phyloP scores from a whole-genome alignment of 2,329 filamentous ascomycete genomes.

The Metarhizium brunneum region DNA sequence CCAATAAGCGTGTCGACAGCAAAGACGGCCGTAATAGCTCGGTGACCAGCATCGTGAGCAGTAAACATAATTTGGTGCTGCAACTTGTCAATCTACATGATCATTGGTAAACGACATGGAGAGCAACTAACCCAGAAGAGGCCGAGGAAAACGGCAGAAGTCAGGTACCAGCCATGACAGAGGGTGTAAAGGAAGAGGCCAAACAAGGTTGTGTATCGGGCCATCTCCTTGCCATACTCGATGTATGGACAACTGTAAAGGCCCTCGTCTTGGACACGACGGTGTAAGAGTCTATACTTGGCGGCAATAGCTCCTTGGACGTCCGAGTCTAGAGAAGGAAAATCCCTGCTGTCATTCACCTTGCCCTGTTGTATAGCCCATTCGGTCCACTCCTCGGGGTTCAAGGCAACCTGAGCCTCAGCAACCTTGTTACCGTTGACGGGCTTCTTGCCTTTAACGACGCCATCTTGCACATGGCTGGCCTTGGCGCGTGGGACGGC shows the following conservation, averaged over 20 bases:
- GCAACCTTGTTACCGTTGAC: not conserved
- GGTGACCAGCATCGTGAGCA: slow-evolving; percentile 56
- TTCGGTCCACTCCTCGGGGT: slow-evolving; percentile 21
- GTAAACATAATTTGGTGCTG: slow-evolving; percentile 62
- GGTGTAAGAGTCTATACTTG: slow-evolving; percentile 48
- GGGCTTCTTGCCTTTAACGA: not conserved
- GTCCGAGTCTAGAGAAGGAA: slow-evolving; percentile 43
- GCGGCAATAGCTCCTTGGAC: slow-evolving; percentile 45
- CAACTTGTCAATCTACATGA: slow-evolving; percentile 9
- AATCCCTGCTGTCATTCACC: slow-evolving; percentile 25
- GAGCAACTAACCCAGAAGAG: slow-evolving; percentile 44
- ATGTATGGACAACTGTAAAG: slow-evolving; percentile 49
- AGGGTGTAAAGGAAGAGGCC: slow-evolving; percentile 35
- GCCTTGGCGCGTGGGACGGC: slow-evolving; percentile 1
- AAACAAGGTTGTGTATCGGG: slow-evolving; percentile 46
- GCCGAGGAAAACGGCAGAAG: slow-evolving; percentile 49
- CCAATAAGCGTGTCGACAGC: slow-evolving; percentile 49
- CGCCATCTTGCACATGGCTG: not conserved
- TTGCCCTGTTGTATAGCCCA: slow-evolving; percentile 24
- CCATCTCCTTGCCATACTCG: slow-evolving; percentile 48
- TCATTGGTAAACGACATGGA: not conserved
- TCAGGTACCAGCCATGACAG: slow-evolving; percentile 42
- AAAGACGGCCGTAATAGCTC: slow-evolving; percentile 53
- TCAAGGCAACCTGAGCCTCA: slow-evolving; percentile 4
- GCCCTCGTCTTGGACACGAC: slow-evolving; percentile 43